Percentiles rank a stretch among this genome's conserved stretches.
Conservation (phyloP, 73 alveolate genomes). For the Halteria grandinella region DNA sequence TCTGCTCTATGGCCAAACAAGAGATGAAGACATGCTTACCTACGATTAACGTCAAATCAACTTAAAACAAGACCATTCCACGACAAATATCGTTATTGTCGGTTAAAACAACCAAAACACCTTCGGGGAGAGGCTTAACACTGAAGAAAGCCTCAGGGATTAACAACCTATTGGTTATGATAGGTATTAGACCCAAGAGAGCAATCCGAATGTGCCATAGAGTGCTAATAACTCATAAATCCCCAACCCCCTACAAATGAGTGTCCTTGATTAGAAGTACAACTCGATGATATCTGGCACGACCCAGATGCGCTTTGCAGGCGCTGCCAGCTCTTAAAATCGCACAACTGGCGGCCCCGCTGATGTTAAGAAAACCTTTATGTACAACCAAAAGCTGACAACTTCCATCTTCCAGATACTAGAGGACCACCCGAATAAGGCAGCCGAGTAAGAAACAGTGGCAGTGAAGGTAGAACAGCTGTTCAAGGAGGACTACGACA, state of each 20-base stretch:
- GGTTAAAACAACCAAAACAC: too few species aligned
- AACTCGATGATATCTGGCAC: background rate
- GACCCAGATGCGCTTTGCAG: background rate
- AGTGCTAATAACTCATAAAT: too few species aligned
- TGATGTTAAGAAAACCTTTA: slow-evolving; percentile 24
- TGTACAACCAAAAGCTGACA: slow-evolving; percentile 39
- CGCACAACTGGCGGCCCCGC: slow-evolving; percentile 39
- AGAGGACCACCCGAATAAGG: background rate
- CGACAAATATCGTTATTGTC: too few species aligned
- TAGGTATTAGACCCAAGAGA: background rate
- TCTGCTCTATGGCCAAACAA: too few species aligned
- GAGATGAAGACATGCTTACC: too few species aligned
- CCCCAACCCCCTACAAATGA: background rate
- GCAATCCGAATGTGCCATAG: background rate
- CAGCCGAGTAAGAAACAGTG: background rate
- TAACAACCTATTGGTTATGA: too few species aligned
- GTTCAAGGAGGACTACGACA: slow-evolving; percentile 1
- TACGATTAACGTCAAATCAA: too few species aligned
- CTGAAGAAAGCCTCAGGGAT: too few species aligned
- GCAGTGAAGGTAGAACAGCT: slow-evolving; percentile 16
- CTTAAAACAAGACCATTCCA: too few species aligned
- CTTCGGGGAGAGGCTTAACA: too few species aligned
- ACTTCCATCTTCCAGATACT: background rate
- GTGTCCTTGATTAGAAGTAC: background rate
- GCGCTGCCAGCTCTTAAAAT: background rate